phyloP scores from a whole-genome alignment of 2,329 filamentous ascomycete species.

The Piedraia hortae region DNA sequence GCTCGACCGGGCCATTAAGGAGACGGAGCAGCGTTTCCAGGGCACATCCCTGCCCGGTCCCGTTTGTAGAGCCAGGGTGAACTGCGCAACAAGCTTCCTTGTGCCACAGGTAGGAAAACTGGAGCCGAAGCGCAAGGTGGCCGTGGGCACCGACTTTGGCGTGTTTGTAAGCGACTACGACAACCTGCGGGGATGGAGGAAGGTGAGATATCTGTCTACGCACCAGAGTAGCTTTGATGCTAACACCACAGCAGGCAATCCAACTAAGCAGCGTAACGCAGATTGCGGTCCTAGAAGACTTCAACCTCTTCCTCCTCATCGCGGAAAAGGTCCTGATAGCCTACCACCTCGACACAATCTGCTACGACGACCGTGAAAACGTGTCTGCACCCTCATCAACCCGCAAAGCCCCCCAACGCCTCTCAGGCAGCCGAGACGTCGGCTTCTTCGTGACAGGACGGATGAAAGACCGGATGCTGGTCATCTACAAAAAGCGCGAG shows the following conservation, averaged over 20 bases:
- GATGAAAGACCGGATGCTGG: slow-evolving; percentile 86
- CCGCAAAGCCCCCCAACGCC: slow-evolving; percentile 67
- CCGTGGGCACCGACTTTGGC: slow-evolving; percentile 82
- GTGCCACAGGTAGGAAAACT: neutral
- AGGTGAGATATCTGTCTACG: slow-evolving; percentile 27
- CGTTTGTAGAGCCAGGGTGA: slow-evolving; percentile 63
- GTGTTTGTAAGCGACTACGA: slow-evolving; percentile 72
- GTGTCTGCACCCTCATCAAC: slow-evolving; percentile 18
- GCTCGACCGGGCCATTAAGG: slow-evolving; percentile 65
- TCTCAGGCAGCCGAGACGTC: slow-evolving; percentile 68
- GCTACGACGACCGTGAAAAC: slow-evolving; percentile 21
- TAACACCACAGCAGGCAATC: slow-evolving; percentile 32
- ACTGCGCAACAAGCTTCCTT: slow-evolving; percentile 77
- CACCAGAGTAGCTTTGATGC: neutral
- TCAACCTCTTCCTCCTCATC: slow-evolving; percentile 74
- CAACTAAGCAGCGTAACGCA: slow-evolving; percentile 57
- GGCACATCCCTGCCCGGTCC: slow-evolving; percentile 40
- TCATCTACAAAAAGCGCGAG: slow-evolving; percentile 95
- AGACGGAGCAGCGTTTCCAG: slow-evolving; percentile 51
- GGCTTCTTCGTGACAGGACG: slow-evolving; percentile 86
- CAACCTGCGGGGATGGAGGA: slow-evolving; percentile 73
- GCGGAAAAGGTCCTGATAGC: slow-evolving; percentile 77
- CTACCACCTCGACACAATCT: slow-evolving; percentile 69
- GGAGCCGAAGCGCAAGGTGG: slow-evolving; percentile 48
- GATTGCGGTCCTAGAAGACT: slow-evolving; percentile 83